Base-by-base conservation (phyloP, 208 protist species). In the Acanthamoeba triangularis region DNA sequence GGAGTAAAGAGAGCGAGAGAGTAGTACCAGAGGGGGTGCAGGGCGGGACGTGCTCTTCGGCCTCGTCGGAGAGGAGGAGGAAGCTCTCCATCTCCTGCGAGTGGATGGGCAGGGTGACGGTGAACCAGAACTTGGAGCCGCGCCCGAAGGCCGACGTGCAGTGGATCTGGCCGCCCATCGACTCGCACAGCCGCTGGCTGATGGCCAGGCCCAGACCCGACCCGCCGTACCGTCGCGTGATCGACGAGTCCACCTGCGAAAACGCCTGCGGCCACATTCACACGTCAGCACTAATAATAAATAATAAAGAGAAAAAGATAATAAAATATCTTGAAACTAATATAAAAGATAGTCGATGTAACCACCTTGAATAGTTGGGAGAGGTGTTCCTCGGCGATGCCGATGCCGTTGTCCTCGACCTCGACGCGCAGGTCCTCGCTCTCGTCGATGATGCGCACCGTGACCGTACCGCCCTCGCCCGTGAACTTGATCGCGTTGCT, bases 391-490 rank as follows among this genome's bases (percentile, higher is more conserved):
- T 96, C 72, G 6, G 95, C 56, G 33, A 97, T 97, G 49, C 96
- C 96, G 33, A 97, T 97, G 54, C 96, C 96, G 23, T 52, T 95
- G 49, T 97, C 96, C 67, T 94, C 69, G 3, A 97, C 91, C 0
- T 74, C 67, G 28, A 97, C 93, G 72, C n/a, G 35, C 8, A 94
- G 10, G 23, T 82, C 67, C 41, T 91, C 63, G 37, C 41, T 61
- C 37, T 93, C 90, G 0, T 93, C 94, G 2, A 33, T 44, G 16
- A 94, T 54, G 30, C 54, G 25, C 16, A 94, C 90, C 16, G 44
- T 82, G 18, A 94, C 67, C 18, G 25, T 20, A 5, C 90, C 90
- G 16, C 65, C 65, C n/a, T 82, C 49, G 63, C 11, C 35, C 1
- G 96, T 97, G 44, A 94, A 94, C 65, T 94, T 94, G 59, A 94